Conservation (phyloP, 2,329 filamentous ascomycete genomes). For the Verruconis gallopava region DNA sequence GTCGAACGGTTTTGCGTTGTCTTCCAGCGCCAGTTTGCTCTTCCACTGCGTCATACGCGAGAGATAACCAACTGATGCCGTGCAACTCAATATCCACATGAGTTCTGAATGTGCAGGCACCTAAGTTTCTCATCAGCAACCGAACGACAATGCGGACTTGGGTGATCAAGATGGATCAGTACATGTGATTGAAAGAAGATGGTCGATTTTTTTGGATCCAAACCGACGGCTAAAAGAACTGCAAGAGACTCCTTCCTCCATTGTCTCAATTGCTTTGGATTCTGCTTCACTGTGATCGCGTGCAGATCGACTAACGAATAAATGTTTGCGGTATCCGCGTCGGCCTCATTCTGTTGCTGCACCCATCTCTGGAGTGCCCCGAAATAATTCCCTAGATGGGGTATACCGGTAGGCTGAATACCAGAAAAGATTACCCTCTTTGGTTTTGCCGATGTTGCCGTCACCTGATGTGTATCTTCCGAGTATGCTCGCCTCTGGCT, state of each 20-base stretch:
- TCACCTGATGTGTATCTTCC: neutral
- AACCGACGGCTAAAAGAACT: constrained; percentile 67
- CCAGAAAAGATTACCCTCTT: constrained; percentile 60
- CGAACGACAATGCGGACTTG: too few species aligned
- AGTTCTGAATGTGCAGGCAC: constrained; percentile 72
- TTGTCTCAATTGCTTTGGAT: constrained; percentile 45
- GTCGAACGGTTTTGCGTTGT: constrained; percentile 46
- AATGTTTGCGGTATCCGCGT: constrained; percentile 48
- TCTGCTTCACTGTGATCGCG: constrained; percentile 70
- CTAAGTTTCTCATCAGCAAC: constrained; percentile 25
- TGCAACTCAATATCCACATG: constrained; percentile 94
- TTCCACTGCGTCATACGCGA: constrained; percentile 99
- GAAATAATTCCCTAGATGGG: constrained; percentile 90
- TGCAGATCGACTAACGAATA: constrained; percentile 91
- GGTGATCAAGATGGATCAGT: constrained; percentile 17
- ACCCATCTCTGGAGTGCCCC: constrained; percentile 84
- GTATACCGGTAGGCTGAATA: constrained; percentile 90
- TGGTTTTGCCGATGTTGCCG: neutral
- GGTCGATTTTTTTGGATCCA: constrained; percentile 62
- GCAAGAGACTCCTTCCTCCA: constrained; percentile 66
- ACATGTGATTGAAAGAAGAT: constrained; percentile 77
- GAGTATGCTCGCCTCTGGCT: neutral
- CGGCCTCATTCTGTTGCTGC: constrained; percentile 54
- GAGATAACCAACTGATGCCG: constrained; percentile 85
- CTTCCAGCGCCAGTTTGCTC: constrained; percentile 42